A percentile compares a stretch with the other conserved stretches of the same genome.
Conservation (phyloP, 352 stramenopile genomes). For the Phytophthora megakarya region DNA sequence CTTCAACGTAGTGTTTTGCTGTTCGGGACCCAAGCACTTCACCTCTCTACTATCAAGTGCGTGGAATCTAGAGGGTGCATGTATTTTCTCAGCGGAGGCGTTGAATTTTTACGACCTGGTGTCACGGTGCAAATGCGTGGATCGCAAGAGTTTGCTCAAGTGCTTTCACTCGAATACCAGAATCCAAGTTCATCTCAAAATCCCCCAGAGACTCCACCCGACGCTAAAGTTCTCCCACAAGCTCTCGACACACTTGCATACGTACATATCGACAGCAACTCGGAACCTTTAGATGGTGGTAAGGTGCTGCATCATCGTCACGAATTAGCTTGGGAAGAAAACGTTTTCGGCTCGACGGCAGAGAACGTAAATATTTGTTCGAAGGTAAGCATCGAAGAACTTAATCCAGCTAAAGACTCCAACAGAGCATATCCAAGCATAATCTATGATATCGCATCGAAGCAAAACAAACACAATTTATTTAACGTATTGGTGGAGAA, state of each 20-base stretch:
- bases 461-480: background rate
- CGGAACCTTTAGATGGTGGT: background rate
- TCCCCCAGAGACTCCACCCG: conserved; percentile 4
- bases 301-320: background rate
- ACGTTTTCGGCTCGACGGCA: conserved; percentile 19
- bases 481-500: conserved; percentile 28
- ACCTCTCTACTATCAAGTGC: conserved; percentile 9
- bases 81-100: conserved; percentile 38
- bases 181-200: background rate
- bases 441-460: conserved; percentile 18
- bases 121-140: conserved; percentile 35
- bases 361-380: conserved; percentile 8
- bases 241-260: conserved; percentile 14
- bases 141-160: conserved; percentile 35
- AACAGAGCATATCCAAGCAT: conserved; percentile 1
- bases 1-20: conserved; percentile 5
- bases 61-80: conserved; percentile 41
- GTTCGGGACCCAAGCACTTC: conserved; percentile 34
- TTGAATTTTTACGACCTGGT: conserved; percentile 48
- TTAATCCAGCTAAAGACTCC: conserved; percentile 14
- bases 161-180: conserved; percentile 36
- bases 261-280: conserved; percentile 15
- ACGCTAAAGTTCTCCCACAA: background rate
- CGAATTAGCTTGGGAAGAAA: conserved; percentile 22
- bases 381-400: conserved; percentile 35